Percentiles rank a stretch among this genome's conserved stretches.
These are phyloP conservation scores for Coniochaeta pulveracea DNA, from an alignment of 2,329 filamentous ascomycete species.

Conservation along the genomic window DNA sequence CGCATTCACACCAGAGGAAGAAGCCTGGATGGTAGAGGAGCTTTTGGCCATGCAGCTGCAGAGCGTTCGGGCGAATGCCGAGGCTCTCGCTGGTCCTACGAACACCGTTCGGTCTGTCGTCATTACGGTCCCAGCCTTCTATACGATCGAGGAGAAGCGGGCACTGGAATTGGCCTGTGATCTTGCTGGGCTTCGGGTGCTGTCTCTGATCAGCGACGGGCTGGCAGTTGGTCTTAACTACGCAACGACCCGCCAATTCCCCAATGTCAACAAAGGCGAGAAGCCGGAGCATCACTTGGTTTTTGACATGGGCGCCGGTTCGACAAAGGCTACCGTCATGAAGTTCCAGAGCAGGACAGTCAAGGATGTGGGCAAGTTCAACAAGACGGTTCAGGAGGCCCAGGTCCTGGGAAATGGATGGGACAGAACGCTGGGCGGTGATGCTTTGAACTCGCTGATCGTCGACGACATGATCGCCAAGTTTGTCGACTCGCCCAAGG, in stretches of 20 bases:
- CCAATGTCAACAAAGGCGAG: constrained; percentile 67
- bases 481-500: constrained; percentile 59
- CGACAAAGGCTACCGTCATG: constrained; percentile 79
- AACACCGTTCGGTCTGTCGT: constrained; percentile 69
- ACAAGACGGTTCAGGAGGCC: constrained; percentile 97
- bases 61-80: constrained; percentile 82
- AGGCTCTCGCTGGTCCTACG: constrained; percentile 66
- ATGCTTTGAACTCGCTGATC: constrained; percentile 78
- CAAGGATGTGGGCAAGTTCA: constrained; percentile 86
- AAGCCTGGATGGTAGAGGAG: constrained; percentile 76
- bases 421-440: constrained; percentile 83
- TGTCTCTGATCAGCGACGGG: constrained; percentile 79
- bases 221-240: constrained; percentile 92
- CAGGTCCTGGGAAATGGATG: constrained; percentile 76
- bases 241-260: constrained; percentile 82
- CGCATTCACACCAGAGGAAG: constrained; percentile 47
- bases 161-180: constrained; percentile 76
- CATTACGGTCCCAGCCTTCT: constrained; percentile 83
- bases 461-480: constrained; percentile 78
- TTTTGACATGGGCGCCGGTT: constrained; percentile 97
- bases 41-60: constrained; percentile 92
- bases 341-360: constrained; percentile 81
- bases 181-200: constrained; percentile 75
- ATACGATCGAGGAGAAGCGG: constrained; percentile 79
- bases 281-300: constrained; percentile 88